Evolutionary conservation across 2,329 filamentous ascomycete genomes (phyloP).

Genomic region (Penicillium sp.): DNA sequence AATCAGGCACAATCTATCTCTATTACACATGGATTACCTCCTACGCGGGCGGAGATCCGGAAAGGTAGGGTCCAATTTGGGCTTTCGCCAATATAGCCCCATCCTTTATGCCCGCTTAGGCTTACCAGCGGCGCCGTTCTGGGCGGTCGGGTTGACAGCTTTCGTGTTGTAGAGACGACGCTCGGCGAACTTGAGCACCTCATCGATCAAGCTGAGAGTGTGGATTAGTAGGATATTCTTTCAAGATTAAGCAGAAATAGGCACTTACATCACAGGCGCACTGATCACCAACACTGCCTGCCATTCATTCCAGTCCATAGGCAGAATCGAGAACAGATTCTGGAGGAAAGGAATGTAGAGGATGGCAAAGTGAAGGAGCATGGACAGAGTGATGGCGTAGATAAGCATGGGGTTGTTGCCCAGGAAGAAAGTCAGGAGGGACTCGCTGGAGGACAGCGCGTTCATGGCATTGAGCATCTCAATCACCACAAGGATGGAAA

Average conservation of each 20-base stretch:
- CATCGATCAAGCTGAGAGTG: conserved; percentile 69
- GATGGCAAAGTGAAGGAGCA: conserved; percentile 91
- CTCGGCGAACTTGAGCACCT: conserved; percentile 77
- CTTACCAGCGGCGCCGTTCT: conserved; percentile 36
- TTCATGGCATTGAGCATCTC: conserved; percentile 99
- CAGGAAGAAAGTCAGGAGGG: conserved; percentile 85
- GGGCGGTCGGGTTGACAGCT: conserved; percentile 16
- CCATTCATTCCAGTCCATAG: conserved; percentile 85
- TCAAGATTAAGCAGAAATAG: not conserved
- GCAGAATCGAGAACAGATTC: conserved; percentile 83
- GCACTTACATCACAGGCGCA: conserved; percentile 82
- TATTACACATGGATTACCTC: conserved; percentile 2
- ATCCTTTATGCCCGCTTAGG: conserved; percentile 37
- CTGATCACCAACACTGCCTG: conserved; percentile 86
- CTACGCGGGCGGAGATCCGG: not conserved
- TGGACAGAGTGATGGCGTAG: conserved; percentile 87
- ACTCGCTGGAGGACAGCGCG: conserved; percentile 91
- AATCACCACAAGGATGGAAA: conserved; percentile 90
- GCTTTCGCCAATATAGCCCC: conserved; percentile 6
- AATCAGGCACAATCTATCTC: conserved; percentile 7
- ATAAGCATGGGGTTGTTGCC: conserved; percentile 99
- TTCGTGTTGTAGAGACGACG: conserved; percentile 57
- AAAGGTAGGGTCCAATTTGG: not conserved
- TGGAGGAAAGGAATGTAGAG: conserved; percentile 91
- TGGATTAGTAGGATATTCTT: conserved; percentile 12